These are phyloP conservation scores for Galium porrigens DNA, from an alignment of 305 asterid species.

Conservation along the genomic window DNA sequence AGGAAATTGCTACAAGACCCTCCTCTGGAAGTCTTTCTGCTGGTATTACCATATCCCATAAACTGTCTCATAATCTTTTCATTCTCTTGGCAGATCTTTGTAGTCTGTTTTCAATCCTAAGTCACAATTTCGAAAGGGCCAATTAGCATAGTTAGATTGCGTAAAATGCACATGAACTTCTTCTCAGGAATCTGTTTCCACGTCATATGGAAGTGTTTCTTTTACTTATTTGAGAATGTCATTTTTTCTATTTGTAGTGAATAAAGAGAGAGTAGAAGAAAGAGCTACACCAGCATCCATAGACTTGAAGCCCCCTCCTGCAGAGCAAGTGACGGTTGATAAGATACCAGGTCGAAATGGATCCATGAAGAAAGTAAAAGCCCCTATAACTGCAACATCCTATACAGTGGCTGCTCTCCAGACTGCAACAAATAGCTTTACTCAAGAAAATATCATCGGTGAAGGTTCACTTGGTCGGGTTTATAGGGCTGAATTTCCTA, in stretches of 20 bases:
- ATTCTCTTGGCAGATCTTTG: background rate
- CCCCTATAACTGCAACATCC: constrained; percentile 63
- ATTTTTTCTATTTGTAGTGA: constrained; percentile 27
- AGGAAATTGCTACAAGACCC: constrained; percentile 59
- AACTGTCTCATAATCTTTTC: background rate
- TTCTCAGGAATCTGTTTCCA: background rate
- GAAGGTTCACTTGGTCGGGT: constrained; percentile 98
- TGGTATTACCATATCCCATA: constrained; percentile 17
- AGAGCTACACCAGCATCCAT: constrained; percentile 37
- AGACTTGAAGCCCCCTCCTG: constrained; percentile 58
- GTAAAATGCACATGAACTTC: background rate
- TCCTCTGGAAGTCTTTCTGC: constrained; percentile 46
- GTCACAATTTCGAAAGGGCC: background rate
- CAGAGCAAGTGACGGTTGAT: constrained; percentile 45
- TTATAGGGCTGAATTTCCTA: constrained; percentile 71
- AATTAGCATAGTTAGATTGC: background rate
- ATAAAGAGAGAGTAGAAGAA: constrained; percentile 54
- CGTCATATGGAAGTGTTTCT: background rate
- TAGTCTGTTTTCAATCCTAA: background rate
- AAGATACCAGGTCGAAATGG: constrained; percentile 58
- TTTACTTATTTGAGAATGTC: background rate
- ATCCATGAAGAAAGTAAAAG: constrained; percentile 53
- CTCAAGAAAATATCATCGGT: constrained; percentile 85
- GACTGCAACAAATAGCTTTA: constrained; percentile 82
- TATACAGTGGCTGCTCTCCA: constrained; percentile 81